Evolutionary conservation across 108 stramenopile genomes (phyloP), one percentile per base, ranked within the genome.

Genomic region (Cyclotella cryptica): DNA sequence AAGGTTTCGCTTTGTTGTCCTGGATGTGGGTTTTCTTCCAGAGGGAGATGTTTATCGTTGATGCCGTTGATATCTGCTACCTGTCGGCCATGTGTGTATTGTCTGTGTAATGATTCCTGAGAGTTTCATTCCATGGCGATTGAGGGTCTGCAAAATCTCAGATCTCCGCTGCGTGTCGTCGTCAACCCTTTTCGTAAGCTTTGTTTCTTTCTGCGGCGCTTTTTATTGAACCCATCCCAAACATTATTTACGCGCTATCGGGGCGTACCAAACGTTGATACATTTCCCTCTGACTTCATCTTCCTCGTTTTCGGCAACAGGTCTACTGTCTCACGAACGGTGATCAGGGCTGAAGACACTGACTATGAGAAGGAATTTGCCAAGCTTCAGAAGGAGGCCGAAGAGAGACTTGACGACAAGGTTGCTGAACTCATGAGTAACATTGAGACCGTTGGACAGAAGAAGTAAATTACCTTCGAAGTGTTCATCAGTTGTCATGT

Each of bases 371-470:
- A 72, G 18, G 81, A 92, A 54, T 72, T 94, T 79, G 80, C 74
- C 39, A 91, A 91, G 67, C 79, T 94, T 26, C 75, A 92, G 68
- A 89, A 87, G 76, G 93, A 94, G 74, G 91, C 90, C 59, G 90
- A 92, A 70, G 86, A 89, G 19, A 88, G 93, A 42, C 66, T 94
- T 40, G 93, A 94, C 43, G 87, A 78, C 27, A 94, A 94, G 84
- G 87, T 92, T 68, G 80, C 78, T 21, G 90, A 94, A 54, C 77
- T 94, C 62, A 89, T 80, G 81, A 46, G 79, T 45, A 94, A 94
- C 82, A 88, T 94, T 62, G 89, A 89, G 42, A 87, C 66, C 27
- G 80, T 81, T 41, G 80, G 80, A 26, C 41, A 66, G 42, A 62
- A 79, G 40, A 69, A 79, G n/a, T 65, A 83, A 57, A 53, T 51